Evolutionary conservation across 2,329 filamentous ascomycete species (phyloP).

Genomic region (Colletotrichum neosansevieriae): DNA sequence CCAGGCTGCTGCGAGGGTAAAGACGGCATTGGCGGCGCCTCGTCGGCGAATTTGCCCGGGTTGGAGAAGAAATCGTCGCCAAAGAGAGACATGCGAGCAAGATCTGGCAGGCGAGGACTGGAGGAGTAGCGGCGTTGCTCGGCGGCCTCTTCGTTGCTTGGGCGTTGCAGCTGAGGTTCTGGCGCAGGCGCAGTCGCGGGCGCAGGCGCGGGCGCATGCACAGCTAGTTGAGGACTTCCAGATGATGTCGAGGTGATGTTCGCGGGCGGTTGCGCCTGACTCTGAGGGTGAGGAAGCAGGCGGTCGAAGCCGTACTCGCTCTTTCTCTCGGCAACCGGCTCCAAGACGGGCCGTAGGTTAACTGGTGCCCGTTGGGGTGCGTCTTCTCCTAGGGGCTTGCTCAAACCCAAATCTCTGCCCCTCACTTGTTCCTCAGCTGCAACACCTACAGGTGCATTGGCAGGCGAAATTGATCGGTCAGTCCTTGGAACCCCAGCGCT

Average conservation of each 20-base stretch:
- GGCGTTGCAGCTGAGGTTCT: slow-evolving; percentile 39
- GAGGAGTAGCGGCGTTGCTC: slow-evolving; percentile 54
- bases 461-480: slow-evolving; percentile 15
- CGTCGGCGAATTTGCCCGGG: slow-evolving; percentile 43
- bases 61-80: slow-evolving; percentile 68
- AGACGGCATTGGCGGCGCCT: slow-evolving; percentile 44
- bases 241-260: not conserved
- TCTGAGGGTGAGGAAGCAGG: slow-evolving; percentile 43
- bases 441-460: slow-evolving; percentile 22
- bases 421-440: slow-evolving; percentile 31
- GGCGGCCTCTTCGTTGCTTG: slow-evolving; percentile 21
- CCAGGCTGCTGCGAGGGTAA: slow-evolving; percentile 8
- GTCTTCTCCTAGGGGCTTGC: not conserved
- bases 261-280: not conserved
- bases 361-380: slow-evolving; percentile 29
- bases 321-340: slow-evolving; percentile 68
- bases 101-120: slow-evolving; percentile 69
- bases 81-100: slow-evolving; percentile 71
- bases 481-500: slow-evolving; percentile 48
- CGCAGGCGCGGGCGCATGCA: slow-evolving; percentile 12
- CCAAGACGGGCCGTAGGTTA: slow-evolving; percentile 47
- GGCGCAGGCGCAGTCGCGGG: slow-evolving; percentile 11
- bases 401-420: not conserved
- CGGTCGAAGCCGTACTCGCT: slow-evolving; percentile 69
- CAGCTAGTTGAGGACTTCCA: slow-evolving; percentile 31